phyloP scores from a whole-genome alignment of 768 basidiomycete species.

The Tulasnella calospora region DNA sequence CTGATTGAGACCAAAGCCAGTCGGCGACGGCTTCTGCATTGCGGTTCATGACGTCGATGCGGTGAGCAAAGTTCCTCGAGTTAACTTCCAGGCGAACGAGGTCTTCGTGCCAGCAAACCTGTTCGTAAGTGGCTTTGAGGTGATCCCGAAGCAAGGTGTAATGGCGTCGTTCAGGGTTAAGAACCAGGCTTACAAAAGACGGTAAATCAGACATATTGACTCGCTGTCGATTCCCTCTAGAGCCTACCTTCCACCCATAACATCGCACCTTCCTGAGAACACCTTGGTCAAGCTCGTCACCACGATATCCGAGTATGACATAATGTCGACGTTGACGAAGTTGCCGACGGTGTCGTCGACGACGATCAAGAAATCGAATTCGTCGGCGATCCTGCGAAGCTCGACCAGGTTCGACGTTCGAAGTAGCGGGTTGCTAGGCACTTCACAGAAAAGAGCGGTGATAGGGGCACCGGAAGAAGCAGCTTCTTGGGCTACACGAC shows the following conservation, averaged over 20 bases:
- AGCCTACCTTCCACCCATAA: conserved; percentile 92
- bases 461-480: conserved; percentile 47
- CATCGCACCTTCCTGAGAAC: conserved; percentile 90
- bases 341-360: conserved; percentile 95
- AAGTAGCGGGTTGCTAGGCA: conserved; percentile 91
- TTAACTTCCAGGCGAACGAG: conserved; percentile 97
- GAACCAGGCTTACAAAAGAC: conserved; percentile 59
- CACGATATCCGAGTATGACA: conserved; percentile 81
- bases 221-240: conserved; percentile 21
- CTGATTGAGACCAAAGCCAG: conserved; percentile 48
- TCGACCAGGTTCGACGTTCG: conserved; percentile 76
- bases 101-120: conserved; percentile 84
- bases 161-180: conserved; percentile 73
- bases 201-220: background rate
- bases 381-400: conserved; percentile 74
- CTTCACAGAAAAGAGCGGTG: conserved; percentile 83
- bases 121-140: conserved; percentile 62
- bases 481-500: conserved; percentile 48
- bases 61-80: conserved; percentile 81
- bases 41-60: conserved; percentile 68
- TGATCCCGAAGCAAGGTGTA: conserved; percentile 62
- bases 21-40: conserved; percentile 83
- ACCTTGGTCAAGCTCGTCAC: conserved; percentile 93
- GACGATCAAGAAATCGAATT: conserved; percentile 81
- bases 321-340: conserved; percentile 85